Base-by-base conservation (phyloP, 2,329 filamentous ascomycete genomes). In the Eurotiales sp. region DNA sequence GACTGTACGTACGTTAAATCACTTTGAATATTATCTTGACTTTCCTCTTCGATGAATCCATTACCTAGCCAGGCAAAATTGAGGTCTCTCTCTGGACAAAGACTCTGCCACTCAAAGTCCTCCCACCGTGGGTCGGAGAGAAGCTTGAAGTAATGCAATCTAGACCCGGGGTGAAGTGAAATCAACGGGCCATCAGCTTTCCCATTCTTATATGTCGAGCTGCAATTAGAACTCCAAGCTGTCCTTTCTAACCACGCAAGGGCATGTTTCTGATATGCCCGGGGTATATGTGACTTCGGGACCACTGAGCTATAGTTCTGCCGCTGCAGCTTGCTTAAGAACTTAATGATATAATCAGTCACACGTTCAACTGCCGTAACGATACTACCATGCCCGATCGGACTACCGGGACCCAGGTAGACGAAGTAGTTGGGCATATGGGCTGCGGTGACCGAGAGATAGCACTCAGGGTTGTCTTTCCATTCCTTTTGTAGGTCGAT, bases 341-440 rank as follows among this genome's bases (percentile, higher is more conserved):
- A n/a, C 4, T 46, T 15, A 3, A 11, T n/a, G 12, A 46, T 46
- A 12, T 46, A 46, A 2, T n/a, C 14, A 8, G 44, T 36, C 11
- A 46, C 44, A 2, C 5, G 14, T 25, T 46, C 44, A 1, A 46
- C 8, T 22, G 32, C 34, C 8, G 32, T 19, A 12, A 46, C 32
- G 12, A 36, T 14, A 19, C 44, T 46, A 5, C 44, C 44, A 23
- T 34, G 29, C 11, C 44, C 44, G 15, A 36, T 12, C 6, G 32
- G 32, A 29, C 45, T 39, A 12, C 19, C 32, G 15, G 45, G 45
- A 10, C 30, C 45, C 4, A 37, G 7, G 5, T 27, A 25, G 7
- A 29, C 6, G 32, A 47, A 47, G 14, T 39, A 47, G n/a, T 47
- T 47, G 4, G 45, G 45, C 45, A 47, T 47, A 15, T 47, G 12